Percentiles rank a stretch among this genome's conserved stretches.
Conservation (phyloP, 2,329 filamentous ascomycete species). For the Fusarium subtropicale region DNA sequence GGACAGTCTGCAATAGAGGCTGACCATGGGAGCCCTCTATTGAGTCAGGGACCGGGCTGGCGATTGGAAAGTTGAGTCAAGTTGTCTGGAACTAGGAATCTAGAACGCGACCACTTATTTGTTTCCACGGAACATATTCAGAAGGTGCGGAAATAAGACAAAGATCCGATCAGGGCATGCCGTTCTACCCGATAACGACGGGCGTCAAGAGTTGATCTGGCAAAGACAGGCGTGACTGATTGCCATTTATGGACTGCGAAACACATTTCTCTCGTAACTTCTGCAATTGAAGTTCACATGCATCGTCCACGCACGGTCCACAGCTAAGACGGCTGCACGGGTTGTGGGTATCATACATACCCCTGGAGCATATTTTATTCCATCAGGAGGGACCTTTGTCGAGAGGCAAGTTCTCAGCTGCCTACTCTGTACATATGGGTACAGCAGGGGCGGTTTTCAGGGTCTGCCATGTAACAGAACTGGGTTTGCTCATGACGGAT, state of each 20-base stretch:
- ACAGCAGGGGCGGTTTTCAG: constrained; percentile 16
- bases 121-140: not conserved
- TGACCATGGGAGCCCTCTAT: not conserved
- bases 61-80: constrained; percentile 5
- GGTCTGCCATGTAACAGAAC: constrained; percentile 18
- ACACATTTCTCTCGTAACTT: constrained; percentile 18
- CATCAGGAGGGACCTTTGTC: constrained; percentile 17
- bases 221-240: constrained; percentile 27
- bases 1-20: not conserved
- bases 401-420: constrained; percentile 5
- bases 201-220: constrained; percentile 5
- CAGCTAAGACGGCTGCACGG: constrained; percentile 15
- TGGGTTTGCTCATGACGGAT: not conserved
- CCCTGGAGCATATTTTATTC: constrained; percentile 4
- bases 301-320: constrained; percentile 12
- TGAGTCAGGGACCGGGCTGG: constrained; percentile 12
- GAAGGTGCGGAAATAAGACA: not conserved
- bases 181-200: constrained; percentile 7
- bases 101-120: constrained; percentile 11
- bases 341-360: constrained; percentile 19
- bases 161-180: not conserved
- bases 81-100: not conserved
- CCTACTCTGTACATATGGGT: not conserved
- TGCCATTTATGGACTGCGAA: constrained; percentile 16
- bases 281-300: not conserved